Percentiles rank a stretch among this genome's conserved stretches.
phyloP scores from a whole-genome alignment of 192 early-diverging fungal species.

The Backusella westeae region DNA sequence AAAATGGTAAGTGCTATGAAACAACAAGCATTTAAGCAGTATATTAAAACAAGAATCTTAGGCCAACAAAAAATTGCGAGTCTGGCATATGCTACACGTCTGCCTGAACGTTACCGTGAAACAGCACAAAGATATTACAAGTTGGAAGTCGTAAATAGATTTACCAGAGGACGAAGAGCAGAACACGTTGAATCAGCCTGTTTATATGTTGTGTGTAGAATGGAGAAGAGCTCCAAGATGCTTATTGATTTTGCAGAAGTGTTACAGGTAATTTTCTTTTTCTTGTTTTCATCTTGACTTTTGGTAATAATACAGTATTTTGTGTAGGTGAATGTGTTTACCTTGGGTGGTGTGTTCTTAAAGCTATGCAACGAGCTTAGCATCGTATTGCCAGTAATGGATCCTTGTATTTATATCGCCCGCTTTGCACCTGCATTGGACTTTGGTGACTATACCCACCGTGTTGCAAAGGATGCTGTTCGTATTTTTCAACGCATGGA shows the following conservation, averaged over 20 bases:
- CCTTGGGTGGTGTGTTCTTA: conserved; percentile 82
- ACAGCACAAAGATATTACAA: conserved; percentile 84
- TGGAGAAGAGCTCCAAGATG: conserved; percentile 86
- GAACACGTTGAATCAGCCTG: conserved; percentile 82
- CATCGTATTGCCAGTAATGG: conserved; percentile 69
- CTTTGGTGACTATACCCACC: conserved; percentile 84
- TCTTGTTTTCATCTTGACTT: neutral
- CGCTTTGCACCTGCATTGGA: conserved; percentile 87
- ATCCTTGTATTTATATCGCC: conserved; percentile 81
- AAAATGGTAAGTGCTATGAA: conserved; percentile 34
- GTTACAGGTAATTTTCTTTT: conserved; percentile 49
- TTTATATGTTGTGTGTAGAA: conserved; percentile 87
- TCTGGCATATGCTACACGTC: conserved; percentile 67
- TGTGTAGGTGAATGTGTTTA: conserved; percentile 76
- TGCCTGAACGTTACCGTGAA: conserved; percentile 77
- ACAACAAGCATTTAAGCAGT: too few species aligned
- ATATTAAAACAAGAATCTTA: conserved; percentile 8
- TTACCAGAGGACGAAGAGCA: conserved; percentile 80
- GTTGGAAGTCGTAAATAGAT: conserved; percentile 75
- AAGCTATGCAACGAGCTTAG: conserved; percentile 48
- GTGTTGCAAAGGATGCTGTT: conserved; percentile 77
- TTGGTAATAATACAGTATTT: neutral
- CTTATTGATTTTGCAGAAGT: conserved; percentile 83
- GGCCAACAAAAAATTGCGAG: conserved; percentile 74
- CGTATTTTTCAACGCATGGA: conserved; percentile 88